Base-by-base conservation (phyloP, 306 rosid genomes). In the Boehmeria nivea region DNA sequence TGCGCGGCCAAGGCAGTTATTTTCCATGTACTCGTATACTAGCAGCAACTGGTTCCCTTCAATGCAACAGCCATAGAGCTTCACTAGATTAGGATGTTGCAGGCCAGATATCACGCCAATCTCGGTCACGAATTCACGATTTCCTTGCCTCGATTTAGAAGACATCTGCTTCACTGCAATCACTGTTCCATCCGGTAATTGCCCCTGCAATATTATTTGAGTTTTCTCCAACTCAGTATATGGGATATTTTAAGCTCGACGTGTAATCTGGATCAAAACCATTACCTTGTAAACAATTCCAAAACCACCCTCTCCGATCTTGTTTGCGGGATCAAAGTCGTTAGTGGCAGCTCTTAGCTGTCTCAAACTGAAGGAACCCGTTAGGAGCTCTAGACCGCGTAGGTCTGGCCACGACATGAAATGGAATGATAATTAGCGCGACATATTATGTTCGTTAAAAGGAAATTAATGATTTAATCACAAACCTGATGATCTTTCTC, bases 81-180 rank as follows among this genome's bases (percentile, higher is more conserved):
- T 79, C 58, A 85, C 94, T 53, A 82, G 76, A 76, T 82, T 85
- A n/a, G 84, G 94, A 36, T 85, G 89, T 51, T 85, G 85, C 74
- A 75, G 56, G 45, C 79, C 72, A 62, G 94, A 74, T 64, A 79
- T 75, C 70, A 72, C 18, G 60, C 87, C 89, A 54, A 82, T 75
- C 82, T 85, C 84, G 26, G 80, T 85, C n/a, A 82, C 42, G 57
- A 79, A 85, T 57, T 85, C 89, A 1, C 87, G 81, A 66, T 79
- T 77, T 65, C 95, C 95, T 67, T 77, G 95, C 55, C 51, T 71
- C 20, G 89, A 82, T 50, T 68, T 75, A 27, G 89, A 68, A n/a
- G 87, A 82, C 23, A 85, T 73, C 61, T 85, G 80, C 79, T 85
- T 79, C 43, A 82, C 76, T n/a, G 89, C 95, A 70, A 85, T 57